Evolutionary conservation across 768 basidiomycete species (phyloP).

Genomic region (Lactarius akahatsu): DNA sequence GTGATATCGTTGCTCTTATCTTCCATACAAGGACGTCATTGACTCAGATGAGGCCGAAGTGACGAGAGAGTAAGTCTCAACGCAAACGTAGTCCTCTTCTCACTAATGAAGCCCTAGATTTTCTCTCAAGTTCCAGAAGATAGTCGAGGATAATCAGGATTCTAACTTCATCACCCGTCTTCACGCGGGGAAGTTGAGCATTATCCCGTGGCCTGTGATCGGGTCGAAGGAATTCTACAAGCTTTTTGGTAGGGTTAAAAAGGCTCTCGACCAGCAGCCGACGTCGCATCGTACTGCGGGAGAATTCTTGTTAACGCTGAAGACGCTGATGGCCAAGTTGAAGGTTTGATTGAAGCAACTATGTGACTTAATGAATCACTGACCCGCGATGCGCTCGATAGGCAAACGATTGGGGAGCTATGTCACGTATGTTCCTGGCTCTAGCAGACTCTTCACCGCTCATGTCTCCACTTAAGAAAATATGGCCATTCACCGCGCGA

Average conservation of each 20-base stretch:
- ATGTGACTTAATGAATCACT: not conserved
- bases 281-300: conserved; percentile 53
- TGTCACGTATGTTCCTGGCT: conserved; percentile 48
- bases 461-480: conserved; percentile 39
- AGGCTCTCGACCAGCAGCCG: conserved; percentile 47
- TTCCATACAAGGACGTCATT: conserved; percentile 51
- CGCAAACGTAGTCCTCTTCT: not conserved
- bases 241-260: conserved; percentile 49
- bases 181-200: conserved; percentile 53
- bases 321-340: conserved; percentile 66
- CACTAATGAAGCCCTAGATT: conserved; percentile 40
- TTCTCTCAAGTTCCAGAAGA: conserved; percentile 56
- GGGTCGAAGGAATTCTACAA: conserved; percentile 60
- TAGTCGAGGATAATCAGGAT: conserved; percentile 60
- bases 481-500: conserved; percentile 47
- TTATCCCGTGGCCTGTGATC: conserved; percentile 68
- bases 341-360: conserved; percentile 43
- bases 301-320: conserved; percentile 55
- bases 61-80: conserved; percentile 48
- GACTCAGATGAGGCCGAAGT: conserved; percentile 62
- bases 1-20: not conserved
- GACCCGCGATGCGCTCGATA: conserved; percentile 28
- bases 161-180: conserved; percentile 62
- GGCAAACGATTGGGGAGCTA: conserved; percentile 65
- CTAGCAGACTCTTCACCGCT: not conserved